A percentile compares a stretch with the other conserved stretches of the same genome.
phyloP scores from a whole-genome alignment of 805 yeast species.

The Lachancea fermentati region DNA sequence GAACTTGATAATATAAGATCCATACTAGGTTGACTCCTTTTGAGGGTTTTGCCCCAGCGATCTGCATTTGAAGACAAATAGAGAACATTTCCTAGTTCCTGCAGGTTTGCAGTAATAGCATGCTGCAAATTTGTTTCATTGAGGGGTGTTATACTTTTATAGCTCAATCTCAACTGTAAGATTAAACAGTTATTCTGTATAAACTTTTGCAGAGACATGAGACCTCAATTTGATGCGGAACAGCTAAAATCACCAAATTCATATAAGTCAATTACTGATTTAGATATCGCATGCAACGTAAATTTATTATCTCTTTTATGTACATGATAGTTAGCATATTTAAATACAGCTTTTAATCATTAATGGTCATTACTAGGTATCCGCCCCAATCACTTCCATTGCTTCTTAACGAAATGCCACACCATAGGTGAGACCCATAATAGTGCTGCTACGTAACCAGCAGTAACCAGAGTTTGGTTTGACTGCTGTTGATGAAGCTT shows the following conservation, averaged over 20 bases:
- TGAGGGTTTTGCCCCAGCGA: constrained; percentile 6
- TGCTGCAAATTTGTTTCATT: constrained; percentile 14
- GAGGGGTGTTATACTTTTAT: constrained; percentile 6
- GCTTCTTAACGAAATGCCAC: constrained; percentile 31
- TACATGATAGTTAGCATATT: not conserved
- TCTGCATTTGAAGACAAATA: constrained; percentile 17
- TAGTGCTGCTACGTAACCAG: constrained; percentile 59
- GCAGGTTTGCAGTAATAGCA: constrained; percentile 10
- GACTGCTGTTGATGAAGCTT: constrained; percentile 60
- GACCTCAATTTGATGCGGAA: too few species aligned
- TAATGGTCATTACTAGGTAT: not conserved
- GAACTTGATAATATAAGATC: constrained; percentile 15
- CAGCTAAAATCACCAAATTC: constrained; percentile 7
- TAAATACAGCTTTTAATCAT: not conserved
- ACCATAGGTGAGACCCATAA: constrained; percentile 42
- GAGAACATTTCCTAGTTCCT: constrained; percentile 14
- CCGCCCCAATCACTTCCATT: constrained; percentile 25
- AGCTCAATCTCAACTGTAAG: constrained; percentile 12
- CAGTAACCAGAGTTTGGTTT: constrained; percentile 50
- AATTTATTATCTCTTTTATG: not conserved
- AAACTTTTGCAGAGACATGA: constrained; percentile 6
- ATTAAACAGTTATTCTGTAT: constrained; percentile 13
- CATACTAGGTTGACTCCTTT: constrained; percentile 11
- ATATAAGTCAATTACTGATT: not conserved
- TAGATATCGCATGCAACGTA: not conserved